Base-by-base conservation (phyloP, 2,329 filamentous ascomycete species). In the Cadophora luteo-olivacea region DNA sequence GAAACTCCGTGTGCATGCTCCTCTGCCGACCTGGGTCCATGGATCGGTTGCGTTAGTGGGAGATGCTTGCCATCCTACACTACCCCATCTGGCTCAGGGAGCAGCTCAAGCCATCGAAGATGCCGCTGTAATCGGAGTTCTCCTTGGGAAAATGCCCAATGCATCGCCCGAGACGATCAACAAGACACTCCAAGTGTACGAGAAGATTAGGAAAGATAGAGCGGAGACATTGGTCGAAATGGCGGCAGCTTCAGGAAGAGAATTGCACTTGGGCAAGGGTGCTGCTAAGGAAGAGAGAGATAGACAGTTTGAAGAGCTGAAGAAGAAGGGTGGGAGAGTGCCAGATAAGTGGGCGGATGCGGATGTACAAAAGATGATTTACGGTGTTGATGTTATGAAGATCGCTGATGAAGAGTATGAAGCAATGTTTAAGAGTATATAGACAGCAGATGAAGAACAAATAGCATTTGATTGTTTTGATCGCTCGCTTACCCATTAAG, bases 341-440 rank as follows among this genome's bases (percentile, higher is more conserved):
- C 88, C 88, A 2, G 89, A 91, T 79, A 91, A 90, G 80, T 91
- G 89, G 89, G 88, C 88, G 3, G 90, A 89, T 77, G 87, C 88
- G 11, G 89, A 91, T 74, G 87, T 91, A 52, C 89, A 91, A 79
- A 84, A 85, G 78, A 85, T 86, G 83, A 86, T 91, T 69, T 91
- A 91, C 78, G 84, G 85, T 12, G 83, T 89, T 74, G 88, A 91
- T 78, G 89, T 87, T 75, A 82, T 86, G 61, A 79, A 82, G 74
- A 84, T 87, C 66, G 84, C 87, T 0, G 78, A 79, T 61, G 84
- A 87, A 54, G 79, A 80, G 68, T 89, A 87, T 76, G 81, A 84
- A 12, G 79, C 82, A 74, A 72, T 87, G 49, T 86, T 79, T 63
- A 54, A 66, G 57, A 54, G 68, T 38, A 36, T 65, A 51, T 45